phyloP scores from a whole-genome alignment of 805 yeast genomes.

The Zygoascus biomembranicola region DNA sequence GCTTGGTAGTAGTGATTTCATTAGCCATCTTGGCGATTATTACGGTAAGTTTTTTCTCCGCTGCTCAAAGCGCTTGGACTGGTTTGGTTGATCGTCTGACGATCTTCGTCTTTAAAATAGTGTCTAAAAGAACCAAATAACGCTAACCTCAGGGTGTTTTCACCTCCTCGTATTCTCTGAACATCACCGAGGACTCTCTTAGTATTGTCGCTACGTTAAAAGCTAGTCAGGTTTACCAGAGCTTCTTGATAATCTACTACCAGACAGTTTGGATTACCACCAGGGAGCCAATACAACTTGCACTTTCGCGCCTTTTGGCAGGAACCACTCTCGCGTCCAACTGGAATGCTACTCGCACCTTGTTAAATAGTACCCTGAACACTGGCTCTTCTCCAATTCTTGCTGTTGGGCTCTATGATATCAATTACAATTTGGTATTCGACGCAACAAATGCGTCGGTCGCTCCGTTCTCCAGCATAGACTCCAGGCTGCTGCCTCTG shows the following conservation, averaged over 20 bases:
- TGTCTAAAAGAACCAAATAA: too few relatives aligned
- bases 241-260: constrained; percentile 52
- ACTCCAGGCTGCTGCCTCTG: constrained; percentile 41
- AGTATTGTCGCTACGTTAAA: constrained; percentile 74
- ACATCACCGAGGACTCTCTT: constrained; percentile 60
- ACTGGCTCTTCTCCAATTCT: constrained; percentile 41
- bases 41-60: constrained; percentile 27
- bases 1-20: constrained; percentile 58
- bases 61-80: too few relatives aligned
- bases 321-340: constrained; percentile 55
- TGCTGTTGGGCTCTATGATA: constrained; percentile 58
- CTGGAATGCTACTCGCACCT: constrained; percentile 39
- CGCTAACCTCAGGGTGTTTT: constrained; percentile 30
- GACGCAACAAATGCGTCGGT: constrained; percentile 17
- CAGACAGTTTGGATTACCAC: constrained; percentile 60
- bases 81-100: too few relatives aligned
- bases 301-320: constrained; percentile 56
- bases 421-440: constrained; percentile 40
- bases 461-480: constrained; percentile 24
- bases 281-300: constrained; percentile 49
- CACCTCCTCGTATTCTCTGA: constrained; percentile 40
- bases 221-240: constrained; percentile 69
- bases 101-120: too few relatives aligned
- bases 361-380: constrained; percentile 53
- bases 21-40: constrained; percentile 63